Percentiles rank a stretch among this genome's conserved stretches.
Evolutionary conservation across 163 green algal species (phyloP).

Genomic region (Scenedesmus sp.): DNA sequence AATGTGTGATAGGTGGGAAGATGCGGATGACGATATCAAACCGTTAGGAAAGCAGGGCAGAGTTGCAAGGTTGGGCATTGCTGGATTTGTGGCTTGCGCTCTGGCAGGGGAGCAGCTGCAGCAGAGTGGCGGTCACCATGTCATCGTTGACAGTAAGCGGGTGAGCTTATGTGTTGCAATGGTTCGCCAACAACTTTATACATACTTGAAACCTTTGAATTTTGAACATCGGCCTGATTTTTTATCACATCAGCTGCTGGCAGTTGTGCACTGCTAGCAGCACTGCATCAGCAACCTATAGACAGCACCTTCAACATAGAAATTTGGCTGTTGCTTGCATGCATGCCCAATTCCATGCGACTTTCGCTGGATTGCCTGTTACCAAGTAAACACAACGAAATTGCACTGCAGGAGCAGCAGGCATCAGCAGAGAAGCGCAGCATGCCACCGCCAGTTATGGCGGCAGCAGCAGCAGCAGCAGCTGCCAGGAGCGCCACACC

Average conservation of each 20-base stretch:
- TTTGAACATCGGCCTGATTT: no score
- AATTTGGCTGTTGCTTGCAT: no score
- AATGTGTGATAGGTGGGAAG: conserved; percentile 30
- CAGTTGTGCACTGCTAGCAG: no score
- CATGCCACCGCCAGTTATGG: conserved; percentile 22
- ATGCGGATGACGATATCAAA: conserved; percentile 29
- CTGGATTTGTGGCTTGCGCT: conserved; percentile 31
- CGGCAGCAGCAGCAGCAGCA: neutral
- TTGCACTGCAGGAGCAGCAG: conserved; percentile 21
- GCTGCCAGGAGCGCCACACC: neutral
- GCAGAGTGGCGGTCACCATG: neutral
- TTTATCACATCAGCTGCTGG: no score
- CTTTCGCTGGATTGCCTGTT: no score
- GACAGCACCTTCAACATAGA: no score
- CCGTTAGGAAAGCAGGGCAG: neutral
- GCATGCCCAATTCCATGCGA: no score
- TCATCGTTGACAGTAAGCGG: conserved; percentile 22
- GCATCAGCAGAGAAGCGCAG: neutral
- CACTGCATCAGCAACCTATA: no score
- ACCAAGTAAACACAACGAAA: no score
- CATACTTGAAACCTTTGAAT: neutral
- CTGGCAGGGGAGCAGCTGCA: neutral
- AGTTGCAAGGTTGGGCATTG: conserved; percentile 27
- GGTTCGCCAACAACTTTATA: no score
- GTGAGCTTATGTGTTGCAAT: neutral